Conservation (phyloP, 768 basidiomycete genomes). For the Sarcomyxa edulis region DNA sequence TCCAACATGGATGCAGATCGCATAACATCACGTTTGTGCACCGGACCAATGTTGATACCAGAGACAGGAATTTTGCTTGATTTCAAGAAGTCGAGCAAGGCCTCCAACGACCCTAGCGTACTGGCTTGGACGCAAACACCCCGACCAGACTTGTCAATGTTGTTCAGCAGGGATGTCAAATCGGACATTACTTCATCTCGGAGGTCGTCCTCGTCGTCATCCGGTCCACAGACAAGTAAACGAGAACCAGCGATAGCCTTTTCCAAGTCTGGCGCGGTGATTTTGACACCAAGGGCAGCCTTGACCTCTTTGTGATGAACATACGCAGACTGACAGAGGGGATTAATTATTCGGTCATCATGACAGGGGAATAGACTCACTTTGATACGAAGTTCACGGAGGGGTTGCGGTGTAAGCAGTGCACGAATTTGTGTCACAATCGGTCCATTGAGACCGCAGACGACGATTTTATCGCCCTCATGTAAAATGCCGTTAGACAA, state of each 20-base stretch:
- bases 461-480: constrained; percentile 91
- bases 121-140: constrained; percentile 98
- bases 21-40: constrained; percentile 94
- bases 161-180: constrained; percentile 80
- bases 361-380: constrained; percentile 31
- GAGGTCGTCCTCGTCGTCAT: constrained; percentile 94
- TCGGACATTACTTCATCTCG: constrained; percentile 97
- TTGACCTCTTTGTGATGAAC: constrained; percentile 98
- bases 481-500: constrained; percentile 89
- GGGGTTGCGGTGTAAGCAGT: constrained; percentile 90
- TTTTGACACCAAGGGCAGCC: constrained; percentile 94
- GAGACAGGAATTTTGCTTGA: constrained; percentile 95
- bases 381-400: constrained; percentile 95
- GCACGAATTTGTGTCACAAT: constrained; percentile 95
- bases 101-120: constrained; percentile 95
- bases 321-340: constrained; percentile 69
- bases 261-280: constrained; percentile 91
- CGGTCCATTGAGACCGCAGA: constrained; percentile 96
- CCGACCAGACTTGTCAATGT: constrained; percentile 91
- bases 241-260: constrained; percentile 98
- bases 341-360: constrained; percentile 9
- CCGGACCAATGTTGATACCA: constrained; percentile 95
- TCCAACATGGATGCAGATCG: constrained; percentile 91
- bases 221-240: constrained; percentile 86
- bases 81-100: constrained; percentile 92